These are phyloP conservation scores for Plasmodium fragile DNA, from an alignment of 169 alveolate genomes.

Conservation along the genomic window DNA sequence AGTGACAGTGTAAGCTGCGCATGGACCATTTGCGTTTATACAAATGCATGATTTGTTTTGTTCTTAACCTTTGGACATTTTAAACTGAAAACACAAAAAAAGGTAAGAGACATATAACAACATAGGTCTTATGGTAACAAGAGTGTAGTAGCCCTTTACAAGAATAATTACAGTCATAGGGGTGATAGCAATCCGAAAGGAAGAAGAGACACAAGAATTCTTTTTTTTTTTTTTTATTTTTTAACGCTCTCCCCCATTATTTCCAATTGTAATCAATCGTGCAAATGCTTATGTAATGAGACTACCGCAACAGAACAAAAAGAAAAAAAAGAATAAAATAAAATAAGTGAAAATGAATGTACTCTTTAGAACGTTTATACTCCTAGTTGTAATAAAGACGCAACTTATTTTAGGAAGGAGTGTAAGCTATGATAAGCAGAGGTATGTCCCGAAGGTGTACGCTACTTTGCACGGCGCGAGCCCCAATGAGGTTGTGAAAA, in stretches of 20 bases:
- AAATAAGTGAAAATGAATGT: slow-evolving; percentile 40
- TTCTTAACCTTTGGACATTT: background rate
- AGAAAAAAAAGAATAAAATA: background rate
- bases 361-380: slow-evolving; percentile 10
- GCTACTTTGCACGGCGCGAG: slow-evolving; percentile 6
- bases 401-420: slow-evolving; percentile 58
- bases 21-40: background rate
- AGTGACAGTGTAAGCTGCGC: background rate
- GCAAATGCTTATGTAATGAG: slow-evolving; percentile 29
- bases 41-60: background rate
- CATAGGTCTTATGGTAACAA: background rate
- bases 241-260: background rate
- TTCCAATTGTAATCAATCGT: slow-evolving; percentile 4
- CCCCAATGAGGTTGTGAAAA: slow-evolving; percentile 5
- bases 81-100: background rate
- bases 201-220: background rate
- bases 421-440: slow-evolving; percentile 16
- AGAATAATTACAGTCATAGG: background rate
- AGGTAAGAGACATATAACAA: background rate
- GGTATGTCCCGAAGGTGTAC: background rate
- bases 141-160: background rate
- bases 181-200: background rate
- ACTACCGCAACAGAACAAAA: background rate
- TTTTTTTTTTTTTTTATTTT: slow-evolving; percentile 18
- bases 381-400: slow-evolving; percentile 33